Evolutionary conservation across 208 protist genomes (phyloP).

Genomic region (Cochliopodium minus): DNA sequence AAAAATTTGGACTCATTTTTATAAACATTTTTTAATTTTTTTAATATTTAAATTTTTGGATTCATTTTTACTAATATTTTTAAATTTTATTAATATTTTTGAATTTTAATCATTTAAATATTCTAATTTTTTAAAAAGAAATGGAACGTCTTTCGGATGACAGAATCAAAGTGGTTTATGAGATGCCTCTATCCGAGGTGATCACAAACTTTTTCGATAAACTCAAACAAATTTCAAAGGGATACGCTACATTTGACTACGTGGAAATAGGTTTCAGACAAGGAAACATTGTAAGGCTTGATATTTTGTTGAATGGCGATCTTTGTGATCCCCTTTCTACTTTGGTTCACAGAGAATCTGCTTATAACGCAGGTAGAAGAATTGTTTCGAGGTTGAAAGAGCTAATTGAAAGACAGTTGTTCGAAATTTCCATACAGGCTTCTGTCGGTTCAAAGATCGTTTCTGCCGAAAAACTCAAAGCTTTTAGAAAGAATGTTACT

Average conservation of each 20-base stretch:
- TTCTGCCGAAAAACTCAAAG: slow-evolving; percentile 66
- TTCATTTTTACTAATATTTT: no score
- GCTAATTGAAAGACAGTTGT: slow-evolving; percentile 57
- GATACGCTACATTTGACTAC: slow-evolving; percentile 83
- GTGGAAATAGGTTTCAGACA: slow-evolving; percentile 60
- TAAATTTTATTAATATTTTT: no score
- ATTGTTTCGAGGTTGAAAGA: slow-evolving; percentile 59
- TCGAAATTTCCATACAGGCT: slow-evolving; percentile 73
- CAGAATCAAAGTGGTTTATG: background rate
- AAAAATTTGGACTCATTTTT: background rate
- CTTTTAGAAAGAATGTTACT: slow-evolving; percentile 75
- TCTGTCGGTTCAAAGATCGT: slow-evolving; percentile 60
- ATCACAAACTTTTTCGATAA: slow-evolving; percentile 65
- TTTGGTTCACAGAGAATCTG: slow-evolving; percentile 53
- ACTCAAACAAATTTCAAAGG: slow-evolving; percentile 65
- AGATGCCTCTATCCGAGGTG: background rate
- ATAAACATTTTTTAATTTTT: no score
- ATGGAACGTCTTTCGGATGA: background rate
- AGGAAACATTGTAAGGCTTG: slow-evolving; percentile 67
- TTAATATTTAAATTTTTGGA: no score
- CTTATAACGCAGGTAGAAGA: slow-evolving; percentile 34
- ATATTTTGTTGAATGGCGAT: slow-evolving; percentile 68
- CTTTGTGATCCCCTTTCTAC: slow-evolving; percentile 64
- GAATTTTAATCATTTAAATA: no score
- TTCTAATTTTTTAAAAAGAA: background rate